These are phyloP conservation scores for Lentinula novae-zelandiae DNA, from an alignment of 1,284 basidiomycete genomes.

Conservation along the genomic window DNA sequence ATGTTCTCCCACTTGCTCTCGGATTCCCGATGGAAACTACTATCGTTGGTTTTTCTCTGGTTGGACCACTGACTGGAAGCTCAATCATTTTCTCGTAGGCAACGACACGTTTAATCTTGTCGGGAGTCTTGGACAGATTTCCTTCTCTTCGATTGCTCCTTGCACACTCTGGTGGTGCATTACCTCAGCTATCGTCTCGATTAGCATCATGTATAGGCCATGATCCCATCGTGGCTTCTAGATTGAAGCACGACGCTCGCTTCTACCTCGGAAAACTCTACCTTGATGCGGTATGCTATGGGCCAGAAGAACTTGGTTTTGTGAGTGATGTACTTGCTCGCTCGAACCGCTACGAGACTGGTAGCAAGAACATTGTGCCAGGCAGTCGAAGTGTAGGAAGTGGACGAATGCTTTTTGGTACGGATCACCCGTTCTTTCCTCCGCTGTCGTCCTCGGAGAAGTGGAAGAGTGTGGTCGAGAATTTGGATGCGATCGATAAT, in stretches of 20 bases:
- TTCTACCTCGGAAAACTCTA: constrained; percentile 78
- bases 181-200: constrained; percentile 78
- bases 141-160: constrained; percentile 72
- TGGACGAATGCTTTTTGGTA: constrained; percentile 74
- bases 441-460: constrained; percentile 65
- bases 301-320: constrained; percentile 77
- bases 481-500: constrained; percentile 70
- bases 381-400: constrained; percentile 41
- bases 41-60: constrained; percentile 44
- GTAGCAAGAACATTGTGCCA: constrained; percentile 25
- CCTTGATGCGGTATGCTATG: constrained; percentile 82
- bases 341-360: constrained; percentile 46
- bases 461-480: constrained; percentile 83
- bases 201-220: constrained; percentile 81
- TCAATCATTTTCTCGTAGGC: constrained; percentile 44
- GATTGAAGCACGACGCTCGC: constrained; percentile 79
- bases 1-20: constrained; percentile 80
- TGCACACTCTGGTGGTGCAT: constrained; percentile 82
- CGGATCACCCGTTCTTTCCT: constrained; percentile 89
- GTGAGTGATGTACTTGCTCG: constrained; percentile 68
- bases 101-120: constrained; percentile 73
- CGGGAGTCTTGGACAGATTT: constrained; percentile 76
- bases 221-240: constrained; percentile 71
- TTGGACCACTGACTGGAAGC: background rate
- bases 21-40: constrained; percentile 91